A percentile compares a stretch with the other conserved stretches of the same genome.
Conservation (phyloP, 2,329 filamentous ascomycete species). For the Botrytis galanthina region DNA sequence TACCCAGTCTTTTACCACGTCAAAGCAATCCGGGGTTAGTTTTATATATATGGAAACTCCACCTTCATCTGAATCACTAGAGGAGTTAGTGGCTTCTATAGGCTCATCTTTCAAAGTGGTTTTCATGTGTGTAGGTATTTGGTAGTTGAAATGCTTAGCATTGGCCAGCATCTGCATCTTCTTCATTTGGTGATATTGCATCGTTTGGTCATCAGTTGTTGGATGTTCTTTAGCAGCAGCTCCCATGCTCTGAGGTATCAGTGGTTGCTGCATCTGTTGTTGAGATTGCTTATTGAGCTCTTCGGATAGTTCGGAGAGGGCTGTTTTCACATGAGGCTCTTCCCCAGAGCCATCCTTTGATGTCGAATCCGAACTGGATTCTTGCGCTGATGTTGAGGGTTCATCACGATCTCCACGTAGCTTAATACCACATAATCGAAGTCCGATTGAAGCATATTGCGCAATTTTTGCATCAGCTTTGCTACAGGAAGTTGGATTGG, state of each 20-base stretch:
- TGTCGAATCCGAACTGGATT: neutral
- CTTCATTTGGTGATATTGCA: neutral
- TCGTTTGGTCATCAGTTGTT: neutral
- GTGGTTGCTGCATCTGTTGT: neutral
- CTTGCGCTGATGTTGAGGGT: neutral
- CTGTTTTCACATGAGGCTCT: neutral
- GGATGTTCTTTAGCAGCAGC: neutral
- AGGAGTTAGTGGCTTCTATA: neutral
- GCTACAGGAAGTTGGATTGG: neutral
- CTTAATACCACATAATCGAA: neutral
- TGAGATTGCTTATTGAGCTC: neutral
- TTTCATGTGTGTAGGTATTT: neutral
- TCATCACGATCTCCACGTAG: neutral
- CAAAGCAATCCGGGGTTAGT: neutral
- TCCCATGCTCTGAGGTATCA: neutral
- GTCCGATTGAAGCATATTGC: neutral
- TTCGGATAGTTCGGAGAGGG: neutral
- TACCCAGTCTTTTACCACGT: neutral
- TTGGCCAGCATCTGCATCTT: neutral
- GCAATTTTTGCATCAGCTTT: neutral
- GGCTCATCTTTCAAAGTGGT: neutral
- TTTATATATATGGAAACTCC: neutral
- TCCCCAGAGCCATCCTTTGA: neutral
- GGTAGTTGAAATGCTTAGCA: neutral
- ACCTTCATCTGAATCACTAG: neutral